A percentile compares a stretch with the other conserved stretches of the same genome.
phyloP scores from a whole-genome alignment of 2,329 filamentous ascomycete species.

The Ascochyta viciae-villosae region DNA sequence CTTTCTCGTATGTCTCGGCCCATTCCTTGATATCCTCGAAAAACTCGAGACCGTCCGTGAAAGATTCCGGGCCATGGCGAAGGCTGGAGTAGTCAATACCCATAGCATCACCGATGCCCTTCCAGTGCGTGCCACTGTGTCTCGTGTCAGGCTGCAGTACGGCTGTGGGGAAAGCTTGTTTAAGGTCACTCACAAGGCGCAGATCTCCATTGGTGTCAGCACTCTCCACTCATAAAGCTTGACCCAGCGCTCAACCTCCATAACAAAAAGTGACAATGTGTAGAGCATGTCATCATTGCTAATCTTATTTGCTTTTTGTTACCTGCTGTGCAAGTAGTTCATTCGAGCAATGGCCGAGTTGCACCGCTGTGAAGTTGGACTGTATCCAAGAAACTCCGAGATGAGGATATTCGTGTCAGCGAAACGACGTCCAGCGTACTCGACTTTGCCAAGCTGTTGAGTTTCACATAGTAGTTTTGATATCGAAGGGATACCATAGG shows the following conservation, averaged over 20 bases:
- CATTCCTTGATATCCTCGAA: constrained; percentile 59
- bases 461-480: constrained; percentile 46
- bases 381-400: constrained; percentile 36
- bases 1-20: constrained; percentile 65
- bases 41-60: constrained; percentile 61
- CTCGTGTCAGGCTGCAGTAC: not conserved
- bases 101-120: constrained; percentile 73
- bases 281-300: constrained; percentile 69
- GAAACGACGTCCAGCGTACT: constrained; percentile 37
- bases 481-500: constrained; percentile 49
- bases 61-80: constrained; percentile 48
- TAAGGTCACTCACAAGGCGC: constrained; percentile 58
- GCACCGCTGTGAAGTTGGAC: constrained; percentile 44
- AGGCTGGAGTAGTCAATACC: constrained; percentile 61
- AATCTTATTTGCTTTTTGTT: constrained; percentile 66
- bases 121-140: constrained; percentile 69
- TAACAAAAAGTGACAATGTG: constrained; percentile 69
- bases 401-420: constrained; percentile 45
- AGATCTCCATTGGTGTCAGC: constrained; percentile 71
- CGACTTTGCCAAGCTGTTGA: constrained; percentile 34
- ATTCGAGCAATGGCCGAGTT: constrained; percentile 64
- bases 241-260: constrained; percentile 71
- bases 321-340: constrained; percentile 68
- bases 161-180: not conserved
- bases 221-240: constrained; percentile 72